Evolutionary conservation across 2,329 filamentous ascomycete species (phyloP).

Genomic region (Trichoderma semiorbis): DNA sequence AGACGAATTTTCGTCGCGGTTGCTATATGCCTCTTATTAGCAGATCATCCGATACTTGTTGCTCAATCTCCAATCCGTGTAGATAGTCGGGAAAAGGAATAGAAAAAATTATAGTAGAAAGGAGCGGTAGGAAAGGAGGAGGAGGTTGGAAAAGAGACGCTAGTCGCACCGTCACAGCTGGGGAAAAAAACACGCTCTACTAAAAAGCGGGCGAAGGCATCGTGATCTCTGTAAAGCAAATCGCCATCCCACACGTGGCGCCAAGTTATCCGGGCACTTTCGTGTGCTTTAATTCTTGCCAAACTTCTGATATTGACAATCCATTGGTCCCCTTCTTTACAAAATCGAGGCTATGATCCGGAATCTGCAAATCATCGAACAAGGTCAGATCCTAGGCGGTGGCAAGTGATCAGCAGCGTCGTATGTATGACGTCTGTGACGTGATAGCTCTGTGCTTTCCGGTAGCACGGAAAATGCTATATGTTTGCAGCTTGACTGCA

Average conservation of each 20-base stretch:
- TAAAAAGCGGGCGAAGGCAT: neutral
- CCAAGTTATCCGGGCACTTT: neutral
- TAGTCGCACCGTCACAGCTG: neutral
- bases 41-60: neutral
- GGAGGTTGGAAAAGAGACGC: neutral
- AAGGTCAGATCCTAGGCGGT: neutral
- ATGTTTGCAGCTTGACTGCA: neutral
- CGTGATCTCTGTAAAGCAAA: neutral
- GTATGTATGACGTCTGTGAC: constrained; percentile 8
- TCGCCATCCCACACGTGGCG: constrained; percentile 1
- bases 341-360: neutral
- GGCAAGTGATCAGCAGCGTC: neutral
- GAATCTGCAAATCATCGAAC: neutral
- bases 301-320: neutral
- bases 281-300: neutral
- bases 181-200: neutral
- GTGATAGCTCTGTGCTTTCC: neutral
- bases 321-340: neutral
- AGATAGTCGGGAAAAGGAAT: neutral
- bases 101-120: neutral
- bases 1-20: neutral
- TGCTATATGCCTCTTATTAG: neutral
- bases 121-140: neutral
- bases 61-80: neutral
- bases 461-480: neutral